Evolutionary conservation across 768 basidiomycete species (phyloP), one percentile per base, ranked within the genome.

Genomic region (Naganishia vaughanmartiniae): DNA sequence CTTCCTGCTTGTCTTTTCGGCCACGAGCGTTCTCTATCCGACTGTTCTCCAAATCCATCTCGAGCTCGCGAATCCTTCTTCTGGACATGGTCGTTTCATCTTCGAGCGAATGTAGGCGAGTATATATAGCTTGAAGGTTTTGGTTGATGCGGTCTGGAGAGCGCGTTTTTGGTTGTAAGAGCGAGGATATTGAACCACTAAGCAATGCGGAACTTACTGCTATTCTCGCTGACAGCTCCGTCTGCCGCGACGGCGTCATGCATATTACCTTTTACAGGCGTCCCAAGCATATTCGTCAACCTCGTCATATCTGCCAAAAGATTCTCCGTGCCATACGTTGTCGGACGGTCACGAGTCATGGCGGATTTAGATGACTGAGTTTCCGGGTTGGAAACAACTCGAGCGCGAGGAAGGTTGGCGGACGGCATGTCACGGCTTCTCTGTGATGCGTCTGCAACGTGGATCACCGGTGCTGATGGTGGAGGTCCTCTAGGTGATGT

Each of bases 41-140:
- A 26, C 34, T 58, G 34, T 33, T 39, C 21, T 95, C 92, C 7
- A 96, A 84, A 78, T 95, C 93, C 67, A 85, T 83, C 80, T 96
- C 93, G 2, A 96, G 85, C 76, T 95, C 93, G 45, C 87, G 83
- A n/a, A 96, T 90, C 21, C 92, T 85, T 30, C 90, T 84, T 1
- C 91, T 85, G 5, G 92, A 92, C 11, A 91, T 86, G 4, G 88
- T 84, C 74, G 94, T 94, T 76, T 95, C 91, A 0, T 87, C 85
- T 75, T 93, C 90, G 3, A 94, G 85, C 46, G 31, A 30, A 36
- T 66, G 53, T 21, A 55, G 65, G 42, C 57, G 39, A 28, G 48
- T 36, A 12, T 54, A 48, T 11, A 51, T 60, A n/a, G 63, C 63
- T 21, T 58, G 30, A 10, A 58, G 57, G 24, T 58, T 58, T 17